phyloP scores from a whole-genome alignment of 768 basidiomycete genomes.

The Saitozyma sp. region DNA sequence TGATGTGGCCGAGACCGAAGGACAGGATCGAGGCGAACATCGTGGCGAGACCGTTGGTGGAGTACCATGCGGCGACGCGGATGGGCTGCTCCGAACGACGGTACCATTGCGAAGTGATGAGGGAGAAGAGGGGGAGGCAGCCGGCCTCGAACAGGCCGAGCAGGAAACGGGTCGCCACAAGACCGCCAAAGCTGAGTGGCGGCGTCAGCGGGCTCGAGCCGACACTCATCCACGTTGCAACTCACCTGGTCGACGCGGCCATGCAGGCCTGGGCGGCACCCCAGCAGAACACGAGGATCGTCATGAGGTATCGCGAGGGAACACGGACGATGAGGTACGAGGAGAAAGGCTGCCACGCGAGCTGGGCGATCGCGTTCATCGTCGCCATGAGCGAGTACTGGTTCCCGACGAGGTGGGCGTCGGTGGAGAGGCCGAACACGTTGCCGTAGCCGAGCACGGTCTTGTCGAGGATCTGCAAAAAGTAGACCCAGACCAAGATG shows the following conservation, averaged over 20 bases:
- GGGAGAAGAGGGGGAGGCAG: slow-evolving; percentile 53
- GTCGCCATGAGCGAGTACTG: slow-evolving; percentile 34
- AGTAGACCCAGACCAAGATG: slow-evolving; percentile 47
- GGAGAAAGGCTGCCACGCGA: slow-evolving; percentile 39
- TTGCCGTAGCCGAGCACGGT: slow-evolving; percentile 2
- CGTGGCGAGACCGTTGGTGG: slow-evolving; percentile 41
- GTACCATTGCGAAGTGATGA: slow-evolving; percentile 48
- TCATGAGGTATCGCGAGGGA: slow-evolving; percentile 35
- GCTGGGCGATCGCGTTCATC: slow-evolving; percentile 19
- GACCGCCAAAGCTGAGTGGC: slow-evolving; percentile 17
- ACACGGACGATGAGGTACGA: slow-evolving; percentile 44
- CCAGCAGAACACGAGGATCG: slow-evolving; percentile 26
- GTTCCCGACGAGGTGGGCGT: slow-evolving; percentile 26
- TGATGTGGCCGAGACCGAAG: slow-evolving; percentile 39
- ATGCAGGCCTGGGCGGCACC: slow-evolving; percentile 20
- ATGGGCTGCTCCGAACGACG: slow-evolving; percentile 37
- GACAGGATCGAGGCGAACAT: slow-evolving; percentile 31
- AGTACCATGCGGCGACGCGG: slow-evolving; percentile 41
- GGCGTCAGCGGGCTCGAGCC: no score
- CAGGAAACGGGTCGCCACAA: slow-evolving; percentile 46
- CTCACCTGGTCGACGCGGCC: slow-evolving; percentile 11
- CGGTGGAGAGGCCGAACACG: slow-evolving; percentile 18
- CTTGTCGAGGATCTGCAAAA: slow-evolving; percentile 50
- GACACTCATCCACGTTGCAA: background rate
- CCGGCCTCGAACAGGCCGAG: slow-evolving; percentile 52